Percentiles rank a stretch among this genome's conserved stretches.
These are phyloP conservation scores for Dothideomycetes sp. DNA, from an alignment of 2,329 filamentous ascomycete genomes.

Conservation along the genomic window DNA sequence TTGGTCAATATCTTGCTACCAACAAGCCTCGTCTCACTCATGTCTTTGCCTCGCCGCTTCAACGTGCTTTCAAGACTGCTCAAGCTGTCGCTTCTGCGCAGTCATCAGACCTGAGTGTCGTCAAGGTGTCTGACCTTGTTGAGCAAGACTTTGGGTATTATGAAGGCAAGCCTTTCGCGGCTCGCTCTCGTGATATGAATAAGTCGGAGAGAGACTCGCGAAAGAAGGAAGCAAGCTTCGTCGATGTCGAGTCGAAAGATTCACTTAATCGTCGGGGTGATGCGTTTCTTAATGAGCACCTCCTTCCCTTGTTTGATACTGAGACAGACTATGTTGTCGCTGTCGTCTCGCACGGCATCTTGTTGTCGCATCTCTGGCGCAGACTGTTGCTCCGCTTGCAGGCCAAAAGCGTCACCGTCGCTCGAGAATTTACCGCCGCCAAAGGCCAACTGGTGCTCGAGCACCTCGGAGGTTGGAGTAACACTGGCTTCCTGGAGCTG, in stretches of 20 bases:
- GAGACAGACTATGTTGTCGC: conserved; percentile 39
- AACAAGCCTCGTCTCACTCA: conserved; percentile 57
- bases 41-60: conserved; percentile 70
- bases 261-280: conserved; percentile 57
- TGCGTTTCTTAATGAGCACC: conserved; percentile 54
- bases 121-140: conserved; percentile 45
- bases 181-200: conserved; percentile 29
- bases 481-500: conserved; percentile 53
- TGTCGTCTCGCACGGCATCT: conserved; percentile 75
- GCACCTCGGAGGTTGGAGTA: conserved; percentile 53
- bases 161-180: conserved; percentile 54
- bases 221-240: conserved; percentile 35
- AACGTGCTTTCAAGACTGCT: conserved; percentile 64
- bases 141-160: conserved; percentile 67
- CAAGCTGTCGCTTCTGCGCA: conserved; percentile 54
- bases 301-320: conserved; percentile 48
- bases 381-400: conserved; percentile 50
- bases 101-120: conserved; percentile 26
- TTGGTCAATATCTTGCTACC: conserved; percentile 58
- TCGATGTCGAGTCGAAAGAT: conserved; percentile 57
- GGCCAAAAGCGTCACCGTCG: conserved; percentile 36
- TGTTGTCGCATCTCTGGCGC: conserved; percentile 61
- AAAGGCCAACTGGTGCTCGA: conserved; percentile 36
- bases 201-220: conserved; percentile 32
- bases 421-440: conserved; percentile 32